phyloP scores from a whole-genome alignment of 331 rosid genomes.

The Quercus phellos region DNA sequence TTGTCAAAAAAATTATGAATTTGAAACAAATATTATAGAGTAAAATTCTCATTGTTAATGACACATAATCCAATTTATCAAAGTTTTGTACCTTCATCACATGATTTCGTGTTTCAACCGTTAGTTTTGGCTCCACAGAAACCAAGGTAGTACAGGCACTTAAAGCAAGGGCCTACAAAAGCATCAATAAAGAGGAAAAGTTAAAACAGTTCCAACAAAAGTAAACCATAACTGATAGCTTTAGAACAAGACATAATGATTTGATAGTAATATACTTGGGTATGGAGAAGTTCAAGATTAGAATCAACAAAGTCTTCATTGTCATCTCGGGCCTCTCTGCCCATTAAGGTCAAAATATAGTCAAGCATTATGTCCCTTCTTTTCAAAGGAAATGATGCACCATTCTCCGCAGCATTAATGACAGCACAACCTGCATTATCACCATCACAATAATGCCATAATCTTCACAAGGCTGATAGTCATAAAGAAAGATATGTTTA shows the following conservation, averaged over 20 bases:
- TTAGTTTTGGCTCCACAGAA: slow-evolving; percentile 92
- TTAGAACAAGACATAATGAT: slow-evolving; percentile 8
- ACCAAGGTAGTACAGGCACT: slow-evolving; percentile 97
- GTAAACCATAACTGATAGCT: slow-evolving; percentile 6
- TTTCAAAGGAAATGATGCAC: slow-evolving; percentile 89
- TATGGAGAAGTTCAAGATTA: slow-evolving; percentile 66
- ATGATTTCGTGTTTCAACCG: slow-evolving; percentile 85
- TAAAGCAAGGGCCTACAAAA: slow-evolving; percentile 80
- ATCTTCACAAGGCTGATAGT: slow-evolving; percentile 11
- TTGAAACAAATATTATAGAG: neutral
- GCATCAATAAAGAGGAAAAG: neutral
- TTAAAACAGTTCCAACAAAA: slow-evolving; percentile 18
- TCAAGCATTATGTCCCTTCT: slow-evolving; percentile 88
- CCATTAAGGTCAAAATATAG: slow-evolving; percentile 84
- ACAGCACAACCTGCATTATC: slow-evolving; percentile 77
- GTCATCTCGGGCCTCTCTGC: slow-evolving; percentile 91
- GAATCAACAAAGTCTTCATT: slow-evolving; percentile 74
- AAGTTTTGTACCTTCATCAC: slow-evolving; percentile 69
- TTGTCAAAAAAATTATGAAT: slow-evolving; percentile 20
- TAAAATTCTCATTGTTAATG: neutral
- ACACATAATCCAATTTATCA: neutral
- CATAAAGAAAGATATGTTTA: neutral
- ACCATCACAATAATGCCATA: slow-evolving; percentile 9
- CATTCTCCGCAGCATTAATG: slow-evolving; percentile 85
- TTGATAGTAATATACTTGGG: slow-evolving; percentile 57